Base-by-base conservation (phyloP, 805 yeast species). In the Starmerella apis region DNA sequence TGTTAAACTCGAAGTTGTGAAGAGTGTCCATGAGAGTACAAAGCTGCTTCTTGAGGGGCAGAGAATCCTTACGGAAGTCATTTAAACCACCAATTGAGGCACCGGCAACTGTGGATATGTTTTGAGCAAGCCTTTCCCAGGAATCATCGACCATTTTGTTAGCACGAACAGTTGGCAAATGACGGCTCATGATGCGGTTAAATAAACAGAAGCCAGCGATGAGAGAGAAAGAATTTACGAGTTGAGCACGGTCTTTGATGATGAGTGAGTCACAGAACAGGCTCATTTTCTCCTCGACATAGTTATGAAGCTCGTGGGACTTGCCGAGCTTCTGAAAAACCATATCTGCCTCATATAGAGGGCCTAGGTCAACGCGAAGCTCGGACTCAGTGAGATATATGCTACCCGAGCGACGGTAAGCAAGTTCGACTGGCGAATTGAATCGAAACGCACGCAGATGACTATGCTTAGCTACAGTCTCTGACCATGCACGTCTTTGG, bases 371-470 rank as follows among this genome's bases (percentile, higher is more conserved):
- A 28, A 86, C 72, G 16, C 68, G 66, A 3, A 73, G 57, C n/a
- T 63, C 61, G 4, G 69, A 68, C 46, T 74, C 76, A 7, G 71
- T 68, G 44, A 81, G 66, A 2, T 50, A 73, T 56, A 68, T 71
- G 50, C 64, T 63, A 46, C 69, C 67, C 0, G 80, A 72, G 41
- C 77, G 79, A 59, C 96, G 72, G 61, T 86, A 70, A 6, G 94
- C 78, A 7, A 77, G 65, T 64, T 90, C 97, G 4, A 88, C 84
- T 0, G 95, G 84, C 0, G 96, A 84, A 63, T 88, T 88, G 56
- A 90, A 75, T 59, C 83, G 80, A 63, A 77, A 85, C 7, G 74
- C 67, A 3, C 70, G 64, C 46, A 80, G 71, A 28, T 70, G 69
- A 4, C 66, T 68, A 51, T 74, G 73, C 8, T 67, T 61, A 6